phyloP scores from a whole-genome alignment of 1,284 basidiomycete species.

The Malassezia restricta region DNA sequence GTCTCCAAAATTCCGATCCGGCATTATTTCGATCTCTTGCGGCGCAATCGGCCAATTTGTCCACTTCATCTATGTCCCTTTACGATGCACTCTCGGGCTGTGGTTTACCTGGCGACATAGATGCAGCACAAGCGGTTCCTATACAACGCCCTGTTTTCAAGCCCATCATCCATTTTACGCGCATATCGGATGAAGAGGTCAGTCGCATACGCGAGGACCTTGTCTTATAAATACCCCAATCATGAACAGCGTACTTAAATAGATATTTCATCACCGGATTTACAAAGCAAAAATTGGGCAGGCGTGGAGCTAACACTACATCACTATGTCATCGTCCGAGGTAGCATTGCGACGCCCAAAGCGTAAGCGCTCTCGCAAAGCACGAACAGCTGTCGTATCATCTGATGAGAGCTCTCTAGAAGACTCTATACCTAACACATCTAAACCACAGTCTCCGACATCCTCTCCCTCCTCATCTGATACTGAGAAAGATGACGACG shows the following conservation, averaged over 20 bases:
- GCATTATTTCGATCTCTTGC: conserved; percentile 6
- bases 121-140: background rate
- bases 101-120: conserved; percentile 12
- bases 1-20: conserved; percentile 2
- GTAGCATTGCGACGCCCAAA: conserved; percentile 5
- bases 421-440: background rate
- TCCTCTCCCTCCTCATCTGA: background rate
- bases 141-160: background rate
- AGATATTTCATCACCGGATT: too few species aligned
- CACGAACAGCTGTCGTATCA: conserved; percentile 10
- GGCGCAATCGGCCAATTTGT: conserved; percentile 3
- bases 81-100: conserved; percentile 10
- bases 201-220: background rate
- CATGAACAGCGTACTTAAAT: too few species aligned
- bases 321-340: background rate
- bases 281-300: too few species aligned
- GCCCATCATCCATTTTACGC: conserved; percentile 1
- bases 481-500: background rate
- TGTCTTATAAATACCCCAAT: background rate
- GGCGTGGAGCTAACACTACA: too few species aligned
- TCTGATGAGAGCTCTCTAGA: background rate
- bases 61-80: background rate
- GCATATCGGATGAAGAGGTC: background rate
- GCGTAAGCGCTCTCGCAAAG: conserved; percentile 15
- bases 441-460: background rate